Evolutionary conservation across 2,329 filamentous ascomycete species (phyloP).

Genomic region (Apiospora saccharicola): DNA sequence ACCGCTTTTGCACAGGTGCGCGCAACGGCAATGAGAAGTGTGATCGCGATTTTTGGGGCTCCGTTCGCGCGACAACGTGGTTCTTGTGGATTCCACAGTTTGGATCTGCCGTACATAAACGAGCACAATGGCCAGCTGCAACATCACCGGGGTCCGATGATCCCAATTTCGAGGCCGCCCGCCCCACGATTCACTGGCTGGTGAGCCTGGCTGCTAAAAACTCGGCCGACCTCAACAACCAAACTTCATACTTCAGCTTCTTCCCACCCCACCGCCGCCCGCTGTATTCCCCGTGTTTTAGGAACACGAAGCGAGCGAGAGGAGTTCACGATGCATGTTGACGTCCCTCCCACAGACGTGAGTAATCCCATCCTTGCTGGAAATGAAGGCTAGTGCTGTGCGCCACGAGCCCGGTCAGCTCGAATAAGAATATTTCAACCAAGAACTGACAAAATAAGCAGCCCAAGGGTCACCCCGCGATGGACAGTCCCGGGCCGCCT

Average conservation of each 20-base stretch:
- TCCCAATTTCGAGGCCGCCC: slow-evolving; percentile 22
- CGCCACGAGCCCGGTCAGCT: no score
- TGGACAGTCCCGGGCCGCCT: neutral
- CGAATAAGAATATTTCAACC: no score
- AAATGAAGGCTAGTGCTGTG: neutral
- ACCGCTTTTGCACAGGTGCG: neutral
- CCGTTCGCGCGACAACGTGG: neutral
- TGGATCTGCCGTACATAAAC: neutral
- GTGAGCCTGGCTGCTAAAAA: neutral
- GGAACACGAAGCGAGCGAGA: neutral
- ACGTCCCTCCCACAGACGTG: slow-evolving; percentile 6
- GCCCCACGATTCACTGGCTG: neutral
- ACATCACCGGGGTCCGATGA: slow-evolving; percentile 9
- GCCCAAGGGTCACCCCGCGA: neutral
- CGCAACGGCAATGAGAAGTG: neutral
- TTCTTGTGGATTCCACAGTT: neutral
- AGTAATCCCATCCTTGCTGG: neutral
- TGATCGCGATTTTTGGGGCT: neutral
- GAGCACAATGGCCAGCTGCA: neutral
- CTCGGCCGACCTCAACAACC: neutral
- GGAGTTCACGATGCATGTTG: slow-evolving; percentile 19
- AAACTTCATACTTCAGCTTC: slow-evolving; percentile 1
- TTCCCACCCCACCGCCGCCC: neutral
- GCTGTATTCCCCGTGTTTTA: neutral
- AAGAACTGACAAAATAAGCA: neutral